Base-by-base conservation (phyloP, 2,329 filamentous ascomycete genomes). In the Colletotrichum phormii region DNA sequence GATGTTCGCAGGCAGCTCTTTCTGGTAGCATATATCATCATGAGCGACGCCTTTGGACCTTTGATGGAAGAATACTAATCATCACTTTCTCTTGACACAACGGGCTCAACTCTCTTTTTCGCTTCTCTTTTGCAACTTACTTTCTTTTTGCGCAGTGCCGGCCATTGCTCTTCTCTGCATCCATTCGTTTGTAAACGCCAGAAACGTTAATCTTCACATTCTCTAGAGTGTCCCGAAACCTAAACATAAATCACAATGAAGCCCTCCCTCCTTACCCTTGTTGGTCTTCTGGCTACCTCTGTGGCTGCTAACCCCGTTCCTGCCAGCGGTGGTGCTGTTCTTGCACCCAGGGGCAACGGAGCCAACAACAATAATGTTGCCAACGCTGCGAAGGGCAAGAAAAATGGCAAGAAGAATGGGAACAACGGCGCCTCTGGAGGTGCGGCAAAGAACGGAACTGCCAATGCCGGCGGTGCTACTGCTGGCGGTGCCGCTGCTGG, bases 81-180 rank as follows among this genome's bases (percentile, higher is more conserved):
- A 46, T 54, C 67, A 37, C 37, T 62, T 42, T 59, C 42, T 49
- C 61, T 64, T 33, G n/a, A 57, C 31, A 37, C 18, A 29, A 37
- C 37, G 42, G 62, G 62, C 35, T 60, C n/a, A 31, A 55, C 61
- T 29, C 3, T 63, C 51, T 59, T 66, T 66, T 63, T 35, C 35
- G 22, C 26, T 24, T 54, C 51, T 42, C 58, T 35, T 22, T 66
- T 62, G 13, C 49, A 42, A 31, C 18, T 13, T 57, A n/a, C 55
- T 42, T 71, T 62, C 61, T 63, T 60, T 71, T 62, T 13, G 11
- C 62, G 71, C 71, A 66, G 67, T 73, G 67, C 71, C 57, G 71
- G 71, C 55, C 71, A 67, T 67, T 71, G 67, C 51, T 73, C 24
- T 54, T 63, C 26, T 73, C 57, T 59, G 49, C 67, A 57, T 65